phyloP scores from a whole-genome alignment of 2,329 filamentous ascomycete genomes.

The Curvularia verruculosa region DNA sequence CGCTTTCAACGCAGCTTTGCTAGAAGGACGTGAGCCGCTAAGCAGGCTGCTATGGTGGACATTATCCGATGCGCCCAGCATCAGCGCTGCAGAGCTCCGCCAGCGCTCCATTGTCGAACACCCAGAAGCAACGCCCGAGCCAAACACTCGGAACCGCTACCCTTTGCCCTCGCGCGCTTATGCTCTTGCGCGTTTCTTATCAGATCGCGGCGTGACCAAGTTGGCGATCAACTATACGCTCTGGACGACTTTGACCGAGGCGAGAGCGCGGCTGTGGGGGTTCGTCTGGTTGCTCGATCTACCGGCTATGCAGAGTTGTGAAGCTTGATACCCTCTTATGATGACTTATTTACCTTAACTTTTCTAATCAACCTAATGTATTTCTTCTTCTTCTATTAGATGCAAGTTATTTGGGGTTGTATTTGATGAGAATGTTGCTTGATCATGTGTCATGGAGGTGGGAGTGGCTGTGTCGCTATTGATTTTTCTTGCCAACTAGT shows the following conservation, averaged over 20 bases:
- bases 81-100: constrained; percentile 21
- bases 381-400: neutral
- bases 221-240: constrained; percentile 6
- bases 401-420: neutral
- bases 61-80: constrained; percentile 5
- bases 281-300: constrained; percentile 17
- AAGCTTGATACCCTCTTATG: neutral
- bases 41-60: constrained; percentile 39
- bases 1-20: constrained; percentile 34
- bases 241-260: constrained; percentile 16
- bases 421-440: neutral
- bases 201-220: constrained; percentile 1
- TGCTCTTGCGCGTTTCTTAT: constrained; percentile 4
- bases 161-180: neutral
- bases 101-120: constrained; percentile 16
- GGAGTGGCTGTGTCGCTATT: neutral
- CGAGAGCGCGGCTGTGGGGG: constrained; percentile 13
- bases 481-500: neutral
- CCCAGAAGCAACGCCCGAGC: constrained; percentile 3
- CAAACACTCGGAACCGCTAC: neutral
- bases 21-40: constrained; percentile 22
- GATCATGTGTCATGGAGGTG: neutral
- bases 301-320: neutral
- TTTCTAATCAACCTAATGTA: neutral
- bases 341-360: neutral